Percentiles rank a stretch among this genome's conserved stretches.
Conservation (phyloP, 192 early-diverging fungal species). For the Coemansia sp. region DNA sequence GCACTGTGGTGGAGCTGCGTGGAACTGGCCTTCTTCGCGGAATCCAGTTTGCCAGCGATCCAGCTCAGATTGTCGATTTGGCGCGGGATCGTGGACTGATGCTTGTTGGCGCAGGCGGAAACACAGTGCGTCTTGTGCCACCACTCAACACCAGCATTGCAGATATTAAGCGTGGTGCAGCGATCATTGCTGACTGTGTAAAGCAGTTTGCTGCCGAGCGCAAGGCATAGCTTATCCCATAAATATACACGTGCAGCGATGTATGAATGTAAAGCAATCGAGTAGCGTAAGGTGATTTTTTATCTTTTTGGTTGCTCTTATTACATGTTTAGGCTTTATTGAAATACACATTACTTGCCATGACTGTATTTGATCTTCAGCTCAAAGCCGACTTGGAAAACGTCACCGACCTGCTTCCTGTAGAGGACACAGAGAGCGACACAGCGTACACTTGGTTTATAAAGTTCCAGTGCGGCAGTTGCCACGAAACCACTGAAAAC, state of each 20-base stretch:
- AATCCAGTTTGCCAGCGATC: slow-evolving; percentile 72
- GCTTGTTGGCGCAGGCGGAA: slow-evolving; percentile 79
- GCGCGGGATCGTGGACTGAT: slow-evolving; percentile 83
- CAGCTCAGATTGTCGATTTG: slow-evolving; percentile 64
- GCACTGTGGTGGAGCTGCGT: slow-evolving; percentile 70
- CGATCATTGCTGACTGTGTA: slow-evolving; percentile 64
- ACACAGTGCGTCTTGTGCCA: slow-evolving; percentile 91
- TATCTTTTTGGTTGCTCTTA: not conserved
- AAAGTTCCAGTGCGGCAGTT: slow-evolving; percentile 76
- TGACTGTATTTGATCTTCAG: slow-evolving; percentile 56
- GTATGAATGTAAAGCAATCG: not conserved
- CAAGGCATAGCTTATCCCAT: slow-evolving; percentile 4
- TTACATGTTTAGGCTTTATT: slow-evolving; percentile 1
- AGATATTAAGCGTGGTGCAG: slow-evolving; percentile 72
- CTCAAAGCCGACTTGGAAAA: slow-evolving; percentile 80
- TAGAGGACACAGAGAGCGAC: slow-evolving; percentile 40
- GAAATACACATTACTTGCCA: slow-evolving; percentile 3
- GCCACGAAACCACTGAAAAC: slow-evolving; percentile 71
- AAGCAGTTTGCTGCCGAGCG: slow-evolving; percentile 19
- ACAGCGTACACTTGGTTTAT: slow-evolving; percentile 63
- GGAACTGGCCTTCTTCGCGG: slow-evolving; percentile 87
- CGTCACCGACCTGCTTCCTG: slow-evolving; percentile 68
- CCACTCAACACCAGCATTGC: slow-evolving; percentile 76
- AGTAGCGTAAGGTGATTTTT: not conserved
- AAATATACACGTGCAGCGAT: slow-evolving; percentile 1